A percentile compares a stretch with the other conserved stretches of the same genome.
Evolutionary conservation across 495 filamentous ascomycete species (phyloP).

Genomic region (Penicillium manginii): DNA sequence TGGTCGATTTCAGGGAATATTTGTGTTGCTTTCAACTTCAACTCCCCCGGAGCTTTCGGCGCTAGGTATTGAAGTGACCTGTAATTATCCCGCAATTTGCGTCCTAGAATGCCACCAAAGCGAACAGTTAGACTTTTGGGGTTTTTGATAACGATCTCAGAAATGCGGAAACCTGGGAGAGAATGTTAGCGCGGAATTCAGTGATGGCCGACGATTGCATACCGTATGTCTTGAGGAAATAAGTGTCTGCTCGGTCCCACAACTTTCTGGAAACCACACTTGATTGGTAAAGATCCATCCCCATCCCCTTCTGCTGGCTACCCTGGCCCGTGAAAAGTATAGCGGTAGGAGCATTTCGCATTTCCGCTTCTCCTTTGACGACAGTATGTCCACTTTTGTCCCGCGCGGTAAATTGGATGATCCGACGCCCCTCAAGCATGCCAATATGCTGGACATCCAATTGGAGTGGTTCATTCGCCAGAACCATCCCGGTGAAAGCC

Average conservation of each 20-base stretch:
- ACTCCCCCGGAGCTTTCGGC: no score
- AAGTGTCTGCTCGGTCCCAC: slow-evolving; percentile 96
- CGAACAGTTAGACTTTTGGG: slow-evolving; percentile 98
- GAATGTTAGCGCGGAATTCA: no score
- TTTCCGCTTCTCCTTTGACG: slow-evolving; percentile 95
- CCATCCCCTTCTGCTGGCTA: slow-evolving; percentile 98
- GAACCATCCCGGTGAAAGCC: slow-evolving; percentile 93
- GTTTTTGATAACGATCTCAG: slow-evolving; percentile 98
- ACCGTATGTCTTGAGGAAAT: slow-evolving; percentile 98
- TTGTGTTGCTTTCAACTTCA: no score
- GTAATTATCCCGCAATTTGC: no score
- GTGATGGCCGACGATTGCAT: no score
- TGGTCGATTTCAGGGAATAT: no score
- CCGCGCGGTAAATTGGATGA: slow-evolving; percentile 96
- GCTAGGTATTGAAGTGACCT: no score
- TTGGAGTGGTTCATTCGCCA: slow-evolving; percentile 91
- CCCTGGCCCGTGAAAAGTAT: slow-evolving; percentile 99
- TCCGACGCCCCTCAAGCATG: slow-evolving; percentile 97
- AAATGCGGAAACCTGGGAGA: slow-evolving; percentile 96
- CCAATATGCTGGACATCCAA: slow-evolving; percentile 94
- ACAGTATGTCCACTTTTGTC: no score
- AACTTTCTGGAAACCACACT: slow-evolving; percentile 94
- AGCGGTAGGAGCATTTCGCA: no score
- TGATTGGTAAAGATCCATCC: slow-evolving; percentile 95
- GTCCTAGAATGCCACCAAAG: no score